These are phyloP conservation scores for Oenanthe javanica DNA, from an alignment of 140 eudicot genomes.

Conservation along the genomic window DNA sequence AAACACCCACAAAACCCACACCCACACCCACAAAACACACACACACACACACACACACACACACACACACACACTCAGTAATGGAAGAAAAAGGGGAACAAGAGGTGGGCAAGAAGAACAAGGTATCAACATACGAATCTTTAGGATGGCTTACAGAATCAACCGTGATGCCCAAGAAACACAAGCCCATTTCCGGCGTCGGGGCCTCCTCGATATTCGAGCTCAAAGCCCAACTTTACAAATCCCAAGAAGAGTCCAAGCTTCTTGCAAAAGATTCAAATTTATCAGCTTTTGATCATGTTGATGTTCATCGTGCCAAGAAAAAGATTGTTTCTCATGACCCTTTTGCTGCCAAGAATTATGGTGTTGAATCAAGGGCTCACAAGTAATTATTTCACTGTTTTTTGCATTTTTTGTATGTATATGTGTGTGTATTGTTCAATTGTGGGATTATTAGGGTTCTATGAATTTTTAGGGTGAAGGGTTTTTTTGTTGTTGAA, in stretches of 20 bases:
- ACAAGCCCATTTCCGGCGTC: conserved; percentile 79
- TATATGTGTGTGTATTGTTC: not conserved
- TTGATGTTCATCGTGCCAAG: conserved; percentile 77
- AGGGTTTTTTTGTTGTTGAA: not conserved
- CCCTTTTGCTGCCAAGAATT: conserved; percentile 46
- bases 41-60: too few relatives aligned
- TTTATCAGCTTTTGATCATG: conserved; percentile 27
- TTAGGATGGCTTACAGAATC: conserved; percentile 98
- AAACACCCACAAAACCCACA: too few relatives aligned
- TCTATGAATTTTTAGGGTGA: not conserved
- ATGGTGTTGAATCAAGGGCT: conserved; percentile 73
- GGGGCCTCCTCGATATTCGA: conserved; percentile 83
- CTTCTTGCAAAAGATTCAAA: conserved; percentile 23
- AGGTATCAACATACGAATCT: conserved; percentile 60
- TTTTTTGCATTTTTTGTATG: not conserved
- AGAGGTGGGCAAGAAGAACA: conserved; percentile 36
- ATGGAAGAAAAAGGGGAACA: not conserved
- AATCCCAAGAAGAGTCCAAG: conserved; percentile 82
- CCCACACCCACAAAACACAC: too few relatives aligned
- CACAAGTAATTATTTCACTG: conserved; percentile 31
- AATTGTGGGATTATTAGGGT: not conserved
- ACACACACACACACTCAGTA: too few relatives aligned
- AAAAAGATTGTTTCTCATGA: conserved; percentile 42
- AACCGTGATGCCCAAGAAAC: conserved; percentile 87
- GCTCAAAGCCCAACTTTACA: conserved; percentile 87